These are phyloP conservation scores for Gracilariopsis chorda DNA, from an alignment of 23 red algal genomes.

Conservation along the genomic window DNA sequence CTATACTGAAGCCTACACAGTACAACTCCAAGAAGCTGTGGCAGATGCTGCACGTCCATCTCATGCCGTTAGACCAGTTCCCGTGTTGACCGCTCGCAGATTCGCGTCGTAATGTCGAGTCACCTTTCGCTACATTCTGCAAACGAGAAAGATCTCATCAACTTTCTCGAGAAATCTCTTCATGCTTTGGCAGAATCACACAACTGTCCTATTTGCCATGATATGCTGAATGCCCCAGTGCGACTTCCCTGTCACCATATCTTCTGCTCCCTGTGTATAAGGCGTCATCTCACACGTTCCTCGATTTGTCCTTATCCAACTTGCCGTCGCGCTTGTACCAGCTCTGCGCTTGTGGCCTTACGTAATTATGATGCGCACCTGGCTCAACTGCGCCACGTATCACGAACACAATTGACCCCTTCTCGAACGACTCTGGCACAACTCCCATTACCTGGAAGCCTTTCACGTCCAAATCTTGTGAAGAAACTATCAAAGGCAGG, in stretches of 20 bases:
- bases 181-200: neutral
- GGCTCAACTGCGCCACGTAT: neutral
- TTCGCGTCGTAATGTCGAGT: too few species aligned
- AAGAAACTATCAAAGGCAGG: neutral
- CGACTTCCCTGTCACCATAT: constrained; percentile 26
- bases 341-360: neutral
- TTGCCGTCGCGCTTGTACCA: neutral
- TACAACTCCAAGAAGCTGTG: too few species aligned
- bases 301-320: constrained; percentile 21
- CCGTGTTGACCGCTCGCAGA: too few species aligned
- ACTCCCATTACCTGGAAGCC: neutral
- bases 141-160: neutral
- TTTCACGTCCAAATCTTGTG: neutral
- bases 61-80: too few species aligned
- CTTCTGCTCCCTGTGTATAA: constrained; percentile 42
- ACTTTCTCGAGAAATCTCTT: neutral
- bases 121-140: neutral
- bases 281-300: constrained; percentile 17
- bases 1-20: too few species aligned
- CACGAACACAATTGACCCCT: neutral
- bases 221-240: constrained; percentile 16
- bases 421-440: neutral
- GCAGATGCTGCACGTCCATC: too few species aligned
- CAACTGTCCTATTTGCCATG: constrained; percentile 32
- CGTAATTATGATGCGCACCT: constrained; percentile 1